phyloP scores from a whole-genome alignment of 2,329 filamentous ascomycete species.

The Cadophora gregata region DNA sequence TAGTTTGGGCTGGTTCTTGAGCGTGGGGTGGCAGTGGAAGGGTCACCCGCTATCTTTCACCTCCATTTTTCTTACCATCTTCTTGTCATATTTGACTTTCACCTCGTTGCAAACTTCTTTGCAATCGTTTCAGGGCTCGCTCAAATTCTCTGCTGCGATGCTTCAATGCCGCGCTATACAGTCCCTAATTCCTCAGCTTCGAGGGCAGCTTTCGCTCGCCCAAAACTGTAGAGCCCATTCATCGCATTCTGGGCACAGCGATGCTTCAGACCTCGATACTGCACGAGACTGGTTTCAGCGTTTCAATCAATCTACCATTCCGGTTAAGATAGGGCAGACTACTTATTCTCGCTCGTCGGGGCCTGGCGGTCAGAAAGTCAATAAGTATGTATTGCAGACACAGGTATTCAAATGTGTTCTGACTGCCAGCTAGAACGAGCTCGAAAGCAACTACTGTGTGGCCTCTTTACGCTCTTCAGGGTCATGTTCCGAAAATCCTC shows the following conservation, averaged over 20 bases:
- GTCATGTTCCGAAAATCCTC: conserved; percentile 40
- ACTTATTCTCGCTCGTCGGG: conserved; percentile 40
- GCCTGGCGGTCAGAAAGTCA: conserved; percentile 45
- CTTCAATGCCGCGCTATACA: conserved; percentile 23
- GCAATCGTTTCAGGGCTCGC: not conserved
- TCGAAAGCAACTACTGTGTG: conserved; percentile 44
- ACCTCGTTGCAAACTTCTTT: not conserved
- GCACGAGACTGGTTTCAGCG: conserved; percentile 41
- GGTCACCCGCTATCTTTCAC: not conserved
- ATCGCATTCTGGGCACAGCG: conserved; percentile 25
- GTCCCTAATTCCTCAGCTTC: conserved; percentile 20
- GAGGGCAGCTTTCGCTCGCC: conserved; percentile 19
- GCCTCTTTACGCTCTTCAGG: conserved; percentile 36
- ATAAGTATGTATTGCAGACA: conserved; percentile 39
- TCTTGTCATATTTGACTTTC: not conserved
- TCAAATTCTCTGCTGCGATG: not conserved
- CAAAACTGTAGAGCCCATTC: conserved; percentile 34
- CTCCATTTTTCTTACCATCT: not conserved
- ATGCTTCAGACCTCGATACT: conserved; percentile 37
- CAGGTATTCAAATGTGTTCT: conserved; percentile 8
- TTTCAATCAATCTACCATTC: conserved; percentile 38
- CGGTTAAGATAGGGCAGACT: conserved; percentile 38
- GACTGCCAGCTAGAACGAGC: conserved; percentile 38
- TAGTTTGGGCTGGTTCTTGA: not conserved
- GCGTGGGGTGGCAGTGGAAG: not conserved